Conservation (phyloP, 2,329 filamentous ascomycete species). For the Aspergillus viridinutans region DNA sequence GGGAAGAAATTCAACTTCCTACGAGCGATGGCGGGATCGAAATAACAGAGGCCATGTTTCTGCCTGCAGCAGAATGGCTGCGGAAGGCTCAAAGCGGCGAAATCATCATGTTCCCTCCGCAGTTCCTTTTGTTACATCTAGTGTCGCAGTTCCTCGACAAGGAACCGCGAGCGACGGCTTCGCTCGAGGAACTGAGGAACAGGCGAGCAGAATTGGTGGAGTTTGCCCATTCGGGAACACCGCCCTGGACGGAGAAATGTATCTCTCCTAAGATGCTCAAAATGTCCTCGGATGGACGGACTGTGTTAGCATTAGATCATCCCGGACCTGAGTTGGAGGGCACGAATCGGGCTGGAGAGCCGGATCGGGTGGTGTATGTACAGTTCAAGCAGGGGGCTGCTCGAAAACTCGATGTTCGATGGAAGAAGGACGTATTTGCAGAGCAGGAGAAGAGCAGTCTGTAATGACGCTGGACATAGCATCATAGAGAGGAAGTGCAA, state of each 20-base stretch:
- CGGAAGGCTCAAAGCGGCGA: conserved; percentile 57
- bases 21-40: conserved; percentile 67
- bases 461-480: conserved; percentile 8
- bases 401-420: conserved; percentile 51
- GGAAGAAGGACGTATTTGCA: conserved; percentile 46
- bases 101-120: conserved; percentile 86
- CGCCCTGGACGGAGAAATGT: conserved; percentile 46
- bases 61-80: conserved; percentile 67
- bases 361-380: conserved; percentile 54
- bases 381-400: conserved; percentile 55
- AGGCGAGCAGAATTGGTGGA: conserved; percentile 45
- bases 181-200: conserved; percentile 25
- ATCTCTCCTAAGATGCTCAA: conserved; percentile 43
- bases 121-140: conserved; percentile 60
- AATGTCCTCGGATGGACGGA: conserved; percentile 43
- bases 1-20: conserved; percentile 63
- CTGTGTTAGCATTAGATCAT: conserved; percentile 51
- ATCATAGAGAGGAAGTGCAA: no score
- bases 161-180: conserved; percentile 20
- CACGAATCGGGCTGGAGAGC: conserved; percentile 46
- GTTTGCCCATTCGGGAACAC: conserved; percentile 45
- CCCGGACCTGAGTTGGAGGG: conserved; percentile 54
- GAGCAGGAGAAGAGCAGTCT: conserved; percentile 30
- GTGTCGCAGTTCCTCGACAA: conserved; percentile 48
- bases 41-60: conserved; percentile 73